A percentile compares a stretch with the other conserved stretches of the same genome.
These are phyloP conservation scores for Aspergillus funiculosus DNA, from an alignment of 495 filamentous ascomycete genomes.

Conservation along the genomic window DNA sequence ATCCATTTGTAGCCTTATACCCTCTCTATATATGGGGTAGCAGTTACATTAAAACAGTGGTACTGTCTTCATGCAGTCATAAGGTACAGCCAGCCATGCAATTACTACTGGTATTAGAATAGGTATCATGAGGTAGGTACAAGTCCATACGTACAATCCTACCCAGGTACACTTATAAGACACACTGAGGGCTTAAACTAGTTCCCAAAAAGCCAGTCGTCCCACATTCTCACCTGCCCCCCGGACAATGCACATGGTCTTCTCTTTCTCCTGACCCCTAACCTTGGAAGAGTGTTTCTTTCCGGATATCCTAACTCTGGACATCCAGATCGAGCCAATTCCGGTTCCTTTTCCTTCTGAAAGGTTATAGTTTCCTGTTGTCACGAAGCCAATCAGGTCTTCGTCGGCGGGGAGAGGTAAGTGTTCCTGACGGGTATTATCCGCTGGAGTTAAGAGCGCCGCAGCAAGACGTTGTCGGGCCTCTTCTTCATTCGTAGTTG, in stretches of 20 bases:
- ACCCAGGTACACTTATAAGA: too few relatives aligned
- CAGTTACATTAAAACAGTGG: too few relatives aligned
- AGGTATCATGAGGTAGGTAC: neutral
- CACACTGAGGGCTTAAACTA: conserved; percentile 31
- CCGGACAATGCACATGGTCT: conserved; percentile 69
- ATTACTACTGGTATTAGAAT: too few relatives aligned
- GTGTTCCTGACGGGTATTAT: conserved; percentile 43
- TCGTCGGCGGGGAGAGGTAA: conserved; percentile 63
- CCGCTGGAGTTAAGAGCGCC: conserved; percentile 39
- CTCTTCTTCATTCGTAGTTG: conserved; percentile 28
- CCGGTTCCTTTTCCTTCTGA: conserved; percentile 70
- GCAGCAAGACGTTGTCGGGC: conserved; percentile 49
- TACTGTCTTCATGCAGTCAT: too few relatives aligned
- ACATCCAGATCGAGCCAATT: conserved; percentile 63
- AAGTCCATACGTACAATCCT: too few relatives aligned
- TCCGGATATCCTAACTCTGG: conserved; percentile 39
- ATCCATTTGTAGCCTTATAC: too few relatives aligned
- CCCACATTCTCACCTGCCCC: conserved; percentile 71
- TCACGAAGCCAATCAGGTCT: conserved; percentile 89
- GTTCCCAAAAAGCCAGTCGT: conserved; percentile 75
- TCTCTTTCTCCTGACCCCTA: conserved; percentile 22
- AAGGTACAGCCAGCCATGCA: too few relatives aligned
- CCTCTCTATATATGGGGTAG: too few relatives aligned
- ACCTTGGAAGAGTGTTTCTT: neutral
- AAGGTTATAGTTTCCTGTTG: conserved; percentile 77